Evolutionary conservation across 192 early-diverging fungal species (phyloP).

Genomic region (Kappamyces sp.): DNA sequence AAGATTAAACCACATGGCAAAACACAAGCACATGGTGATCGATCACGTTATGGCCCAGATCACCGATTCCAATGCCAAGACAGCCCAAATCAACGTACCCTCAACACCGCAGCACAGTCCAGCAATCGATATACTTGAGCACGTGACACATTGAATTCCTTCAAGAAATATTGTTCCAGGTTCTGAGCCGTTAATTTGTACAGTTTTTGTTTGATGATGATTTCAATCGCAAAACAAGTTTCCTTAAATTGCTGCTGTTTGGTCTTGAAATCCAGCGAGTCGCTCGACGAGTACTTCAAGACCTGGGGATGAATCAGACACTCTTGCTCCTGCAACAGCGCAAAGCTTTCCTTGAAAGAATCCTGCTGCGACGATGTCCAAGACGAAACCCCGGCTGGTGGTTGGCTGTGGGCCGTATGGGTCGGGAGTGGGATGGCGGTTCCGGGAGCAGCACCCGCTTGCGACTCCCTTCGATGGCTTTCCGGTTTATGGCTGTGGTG

Average conservation of each 20-base stretch:
- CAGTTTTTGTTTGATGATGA: slow-evolving; percentile 11
- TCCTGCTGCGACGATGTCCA: too few species aligned
- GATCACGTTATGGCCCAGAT: too few species aligned
- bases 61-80: background rate
- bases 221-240: slow-evolving; percentile 12
- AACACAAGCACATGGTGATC: too few species aligned
- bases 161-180: slow-evolving; percentile 16
- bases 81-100: background rate
- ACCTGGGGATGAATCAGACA: slow-evolving; percentile 1
- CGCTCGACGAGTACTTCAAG: slow-evolving; percentile 8
- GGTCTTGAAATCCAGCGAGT: background rate
- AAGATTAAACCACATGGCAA: too few species aligned
- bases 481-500: too few species aligned
- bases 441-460: too few species aligned
- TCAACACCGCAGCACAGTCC: slow-evolving; percentile 13
- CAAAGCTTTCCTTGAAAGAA: too few species aligned
- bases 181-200: slow-evolving; percentile 11
- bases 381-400: too few species aligned
- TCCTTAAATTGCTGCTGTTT: slow-evolving; percentile 3
- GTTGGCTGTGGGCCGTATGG: too few species aligned
- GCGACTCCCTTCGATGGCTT: too few species aligned
- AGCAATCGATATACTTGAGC: slow-evolving; percentile 18
- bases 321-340: slow-evolving; percentile 5
- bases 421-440: too few species aligned
- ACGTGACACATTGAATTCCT: slow-evolving; percentile 12